phyloP scores from a whole-genome alignment of 1,139 yeast genomes.

The Pichia inconspicua region DNA sequence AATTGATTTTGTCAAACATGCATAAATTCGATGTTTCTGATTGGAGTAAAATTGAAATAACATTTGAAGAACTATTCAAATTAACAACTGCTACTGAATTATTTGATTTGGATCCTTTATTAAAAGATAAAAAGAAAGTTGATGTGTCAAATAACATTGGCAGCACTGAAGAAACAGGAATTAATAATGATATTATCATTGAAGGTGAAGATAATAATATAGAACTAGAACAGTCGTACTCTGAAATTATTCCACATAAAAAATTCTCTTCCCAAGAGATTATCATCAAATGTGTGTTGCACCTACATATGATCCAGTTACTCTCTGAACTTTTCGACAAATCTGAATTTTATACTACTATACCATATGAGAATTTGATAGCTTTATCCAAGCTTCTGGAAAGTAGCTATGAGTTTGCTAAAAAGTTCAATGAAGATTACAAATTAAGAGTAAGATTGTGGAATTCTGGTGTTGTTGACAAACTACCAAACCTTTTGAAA shows the following conservation, averaged over 20 bases:
- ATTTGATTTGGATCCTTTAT: constrained; percentile 62
- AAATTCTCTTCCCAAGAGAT: constrained; percentile 35
- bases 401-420: constrained; percentile 73
- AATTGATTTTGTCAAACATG: constrained; percentile 67
- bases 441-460: constrained; percentile 79
- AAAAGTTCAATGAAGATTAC: constrained; percentile 80
- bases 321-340: constrained; percentile 71
- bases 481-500: constrained; percentile 81
- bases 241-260: constrained; percentile 8
- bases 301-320: constrained; percentile 79
- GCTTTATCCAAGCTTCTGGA: constrained; percentile 53
- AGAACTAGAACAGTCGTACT: constrained; percentile 10
- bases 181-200: constrained; percentile 21
- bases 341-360: constrained; percentile 56
- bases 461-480: constrained; percentile 88
- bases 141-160: constrained; percentile 7
- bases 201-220: constrained; percentile 25
- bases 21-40: constrained; percentile 53
- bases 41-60: constrained; percentile 65
- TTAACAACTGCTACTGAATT: constrained; percentile 82
- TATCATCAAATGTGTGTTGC: constrained; percentile 88
- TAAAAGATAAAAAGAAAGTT: constrained; percentile 10
- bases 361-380: constrained; percentile 60
- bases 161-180: constrained; percentile 21
- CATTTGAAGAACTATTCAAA: constrained; percentile 63